phyloP scores from a whole-genome alignment of 805 yeast genomes.

The Jamesozyma gamospora region DNA sequence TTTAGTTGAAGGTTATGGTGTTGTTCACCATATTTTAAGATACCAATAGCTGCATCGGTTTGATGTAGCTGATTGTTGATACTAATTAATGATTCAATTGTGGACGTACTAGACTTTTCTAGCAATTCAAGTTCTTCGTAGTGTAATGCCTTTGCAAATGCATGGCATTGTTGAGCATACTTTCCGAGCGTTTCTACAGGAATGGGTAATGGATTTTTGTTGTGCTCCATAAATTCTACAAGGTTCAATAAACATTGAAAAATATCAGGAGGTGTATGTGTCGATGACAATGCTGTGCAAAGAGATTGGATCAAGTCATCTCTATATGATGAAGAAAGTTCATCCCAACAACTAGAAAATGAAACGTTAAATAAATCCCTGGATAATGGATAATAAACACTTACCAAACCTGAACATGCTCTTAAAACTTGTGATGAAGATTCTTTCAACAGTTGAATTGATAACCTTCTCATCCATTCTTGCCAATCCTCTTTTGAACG shows the following conservation, averaged over 20 bases:
- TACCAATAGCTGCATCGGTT: conserved; percentile 96
- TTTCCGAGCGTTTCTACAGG: conserved; percentile 83
- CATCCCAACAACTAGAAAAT: conserved; percentile 93
- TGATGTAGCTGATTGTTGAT: conserved; percentile 93
- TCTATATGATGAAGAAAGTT: conserved; percentile 77
- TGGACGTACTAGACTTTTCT: conserved; percentile 84
- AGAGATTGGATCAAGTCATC: conserved; percentile 80
- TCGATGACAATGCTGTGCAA: conserved; percentile 78
- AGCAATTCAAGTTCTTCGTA: conserved; percentile 92
- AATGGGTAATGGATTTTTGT: conserved; percentile 86
- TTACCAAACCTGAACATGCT: conserved; percentile 85
- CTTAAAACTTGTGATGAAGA: conserved; percentile 91
- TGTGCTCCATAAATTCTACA: conserved; percentile 96
- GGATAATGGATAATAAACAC: conserved; percentile 79
- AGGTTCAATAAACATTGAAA: conserved; percentile 80
- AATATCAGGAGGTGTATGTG: conserved; percentile 91
- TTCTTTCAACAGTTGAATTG: conserved; percentile 78
- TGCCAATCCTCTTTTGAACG: conserved; percentile 95
- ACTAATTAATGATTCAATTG: conserved; percentile 83
- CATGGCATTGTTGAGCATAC: conserved; percentile 92
- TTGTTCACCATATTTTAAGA: conserved; percentile 84
- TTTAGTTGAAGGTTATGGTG: conserved; percentile 85
- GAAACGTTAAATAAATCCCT: conserved; percentile 87
- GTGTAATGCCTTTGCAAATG: conserved; percentile 93
- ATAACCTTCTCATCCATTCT: conserved; percentile 86